phyloP scores from a whole-genome alignment of 2,329 filamentous ascomycete genomes.

The Cladosporium sp. region DNA sequence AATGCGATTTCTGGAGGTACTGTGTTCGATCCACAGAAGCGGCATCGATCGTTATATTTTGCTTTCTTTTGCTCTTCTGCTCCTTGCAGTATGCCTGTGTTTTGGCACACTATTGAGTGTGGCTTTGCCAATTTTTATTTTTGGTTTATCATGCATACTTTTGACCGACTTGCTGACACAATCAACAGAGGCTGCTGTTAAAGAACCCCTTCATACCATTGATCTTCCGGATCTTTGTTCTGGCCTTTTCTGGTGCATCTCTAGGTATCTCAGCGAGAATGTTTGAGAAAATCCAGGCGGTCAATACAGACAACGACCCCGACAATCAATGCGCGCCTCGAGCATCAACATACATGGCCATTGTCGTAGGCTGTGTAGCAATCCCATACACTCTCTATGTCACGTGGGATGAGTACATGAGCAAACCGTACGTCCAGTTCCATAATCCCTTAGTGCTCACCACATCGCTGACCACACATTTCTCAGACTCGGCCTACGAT shows the following conservation, averaged over 20 bases:
- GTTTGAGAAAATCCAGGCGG: conserved; percentile 51
- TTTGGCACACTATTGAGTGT: background rate
- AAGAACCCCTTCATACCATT: conserved; percentile 84
- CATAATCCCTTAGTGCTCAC: background rate
- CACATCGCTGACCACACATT: background rate
- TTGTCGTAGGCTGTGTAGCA: conserved; percentile 84
- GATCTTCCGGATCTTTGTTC: conserved; percentile 76
- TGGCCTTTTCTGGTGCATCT: conserved; percentile 78
- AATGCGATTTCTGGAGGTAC: conserved; percentile 41
- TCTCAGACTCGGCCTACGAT: conserved; percentile 69
- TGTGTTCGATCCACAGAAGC: conserved; percentile 42
- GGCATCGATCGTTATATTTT: conserved; percentile 23
- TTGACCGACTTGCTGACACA: conserved; percentile 14
- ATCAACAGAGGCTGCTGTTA: conserved; percentile 59
- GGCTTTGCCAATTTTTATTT: background rate
- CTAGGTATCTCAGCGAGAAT: conserved; percentile 77
- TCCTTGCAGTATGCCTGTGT: background rate
- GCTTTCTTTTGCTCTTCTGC: background rate
- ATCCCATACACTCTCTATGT: conserved; percentile 91
- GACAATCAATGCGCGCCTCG: conserved; percentile 44
- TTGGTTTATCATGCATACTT: too few species aligned
- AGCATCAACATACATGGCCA: conserved; percentile 78
- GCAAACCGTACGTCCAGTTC: conserved; percentile 61
- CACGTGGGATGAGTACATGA: conserved; percentile 94
- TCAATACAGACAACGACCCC: conserved; percentile 36